A percentile compares a stretch with the other conserved stretches of the same genome.
Evolutionary conservation across 2,329 filamentous ascomycete species (phyloP).

Genomic region (Gyromitra esculenta): DNA sequence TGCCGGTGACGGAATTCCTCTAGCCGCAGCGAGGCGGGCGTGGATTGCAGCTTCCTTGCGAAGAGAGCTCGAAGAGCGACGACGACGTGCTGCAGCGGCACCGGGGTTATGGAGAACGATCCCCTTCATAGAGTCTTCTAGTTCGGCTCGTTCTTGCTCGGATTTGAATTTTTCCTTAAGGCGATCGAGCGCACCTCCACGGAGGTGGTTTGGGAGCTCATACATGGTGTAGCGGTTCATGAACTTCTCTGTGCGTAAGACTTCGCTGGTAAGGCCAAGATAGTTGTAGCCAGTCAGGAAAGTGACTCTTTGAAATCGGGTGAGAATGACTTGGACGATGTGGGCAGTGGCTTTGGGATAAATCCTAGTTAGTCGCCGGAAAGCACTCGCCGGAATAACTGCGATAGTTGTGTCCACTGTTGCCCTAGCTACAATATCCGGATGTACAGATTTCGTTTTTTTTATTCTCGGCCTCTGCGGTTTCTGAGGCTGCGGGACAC

Average conservation of each 20-base stretch:
- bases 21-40: conserved; percentile 52
- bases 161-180: conserved; percentile 91
- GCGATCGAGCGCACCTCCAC: conserved; percentile 81
- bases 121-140: conserved; percentile 85
- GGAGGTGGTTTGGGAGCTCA: conserved; percentile 88
- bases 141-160: conserved; percentile 82
- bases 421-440: conserved; percentile 94
- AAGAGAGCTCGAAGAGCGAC: conserved; percentile 70
- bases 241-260: conserved; percentile 88
- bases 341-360: conserved; percentile 97
- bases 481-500: conserved; percentile 61
- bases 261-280: conserved; percentile 88
- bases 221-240: conserved; percentile 94
- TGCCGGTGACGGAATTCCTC: conserved; percentile 53
- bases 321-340: conserved; percentile 96
- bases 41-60: conserved; percentile 62
- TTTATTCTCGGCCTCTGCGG: conserved; percentile 60
- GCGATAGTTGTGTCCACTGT: conserved; percentile 97
- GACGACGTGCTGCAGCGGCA: conserved; percentile 67
- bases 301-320: conserved; percentile 91
- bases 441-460: conserved; percentile 80
- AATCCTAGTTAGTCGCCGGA: conserved; percentile 87
- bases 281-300: conserved; percentile 95
- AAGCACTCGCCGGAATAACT: conserved; percentile 96
- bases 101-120: conserved; percentile 91